A percentile compares a stretch with the other conserved stretches of the same genome.
Conservation (phyloP, 768 basidiomycete genomes). For the Asterophora lycoperdoides region DNA sequence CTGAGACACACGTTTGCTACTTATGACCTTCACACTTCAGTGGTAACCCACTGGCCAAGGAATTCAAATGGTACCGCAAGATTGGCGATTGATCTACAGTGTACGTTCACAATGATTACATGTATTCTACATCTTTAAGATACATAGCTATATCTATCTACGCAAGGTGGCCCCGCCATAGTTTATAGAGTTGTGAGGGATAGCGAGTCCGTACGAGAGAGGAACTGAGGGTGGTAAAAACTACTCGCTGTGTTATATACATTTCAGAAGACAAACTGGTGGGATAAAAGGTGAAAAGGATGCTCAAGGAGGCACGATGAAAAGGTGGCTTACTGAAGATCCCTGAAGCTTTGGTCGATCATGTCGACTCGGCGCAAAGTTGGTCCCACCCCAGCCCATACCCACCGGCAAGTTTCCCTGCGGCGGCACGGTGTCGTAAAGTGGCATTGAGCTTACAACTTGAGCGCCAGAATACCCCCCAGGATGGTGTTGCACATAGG, state of each 20-base stretch:
- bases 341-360: constrained; percentile 29
- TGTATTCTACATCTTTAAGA: constrained; percentile 3
- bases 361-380: constrained; percentile 25
- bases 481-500: constrained; percentile 27
- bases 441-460: constrained; percentile 27
- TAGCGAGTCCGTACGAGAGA: neutral
- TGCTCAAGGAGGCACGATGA: constrained; percentile 10
- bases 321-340: constrained; percentile 24
- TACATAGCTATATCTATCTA: constrained; percentile 13
- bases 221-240: neutral
- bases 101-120: constrained; percentile 3
- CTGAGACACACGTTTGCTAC: too few relatives aligned
- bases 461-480: constrained; percentile 26
- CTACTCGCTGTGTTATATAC: neutral
- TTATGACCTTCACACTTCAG: too few relatives aligned
- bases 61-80: neutral
- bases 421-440: constrained; percentile 26
- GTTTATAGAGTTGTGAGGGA: constrained; percentile 3
- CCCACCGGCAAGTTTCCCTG: constrained; percentile 27
- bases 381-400: constrained; percentile 26
- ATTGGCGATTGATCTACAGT: constrained; percentile 9
- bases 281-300: constrained; percentile 1
- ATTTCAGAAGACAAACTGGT: constrained; percentile 19
- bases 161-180: constrained; percentile 14
- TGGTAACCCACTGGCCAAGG: too few relatives aligned